Base-by-base conservation (phyloP, 2,329 filamentous ascomycete species). In the Alternaria arborescens region DNA sequence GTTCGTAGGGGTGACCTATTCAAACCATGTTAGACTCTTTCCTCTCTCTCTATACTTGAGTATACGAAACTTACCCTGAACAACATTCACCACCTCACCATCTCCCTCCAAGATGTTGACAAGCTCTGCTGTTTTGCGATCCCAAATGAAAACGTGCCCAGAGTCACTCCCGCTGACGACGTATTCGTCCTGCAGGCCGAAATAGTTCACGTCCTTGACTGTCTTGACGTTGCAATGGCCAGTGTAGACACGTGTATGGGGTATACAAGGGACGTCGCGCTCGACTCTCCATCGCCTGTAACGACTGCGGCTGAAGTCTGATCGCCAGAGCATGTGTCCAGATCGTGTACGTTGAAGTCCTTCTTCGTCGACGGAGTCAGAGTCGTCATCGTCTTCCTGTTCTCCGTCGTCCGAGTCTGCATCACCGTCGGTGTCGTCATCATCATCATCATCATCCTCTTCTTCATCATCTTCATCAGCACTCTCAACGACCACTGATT, bases 121-220 rank as follows among this genome's bases (percentile, higher is more conserved):
- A 50, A 91, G 77, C 57, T 87, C 80, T 18, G 82, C 79, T 5
- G 86, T 88, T 68, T 88, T 87, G 56, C 85, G 83, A 67, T 91
- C 87, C 88, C 88, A 90, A 53, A 91, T 89, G 74, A 91, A 91
- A 24, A 91, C 71, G 71, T 90, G 85, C 1, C 88, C 88, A 52
- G 85, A 87, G 68, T 91, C 89, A 60, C 86, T 88, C 6, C 88
- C 88, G 58, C 85, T 88, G 11, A 90, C 87, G 11, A 91, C 87
- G 64, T 89, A 91, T 70, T 90, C 88, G 67, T 91, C 89, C 60
- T 89, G 79, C 38, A 89, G 77, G 0, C 88, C 88, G 63, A 88
- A 90, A 77, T 86, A 91, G 62, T 90, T 90, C 61, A 90, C 87
- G 69, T 91, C 88, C 68, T 91, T 91, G 67, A 90, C 87, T 1